Base-by-base conservation (phyloP, 805 yeast genomes). In the Schwanniomyces polymorphus region DNA sequence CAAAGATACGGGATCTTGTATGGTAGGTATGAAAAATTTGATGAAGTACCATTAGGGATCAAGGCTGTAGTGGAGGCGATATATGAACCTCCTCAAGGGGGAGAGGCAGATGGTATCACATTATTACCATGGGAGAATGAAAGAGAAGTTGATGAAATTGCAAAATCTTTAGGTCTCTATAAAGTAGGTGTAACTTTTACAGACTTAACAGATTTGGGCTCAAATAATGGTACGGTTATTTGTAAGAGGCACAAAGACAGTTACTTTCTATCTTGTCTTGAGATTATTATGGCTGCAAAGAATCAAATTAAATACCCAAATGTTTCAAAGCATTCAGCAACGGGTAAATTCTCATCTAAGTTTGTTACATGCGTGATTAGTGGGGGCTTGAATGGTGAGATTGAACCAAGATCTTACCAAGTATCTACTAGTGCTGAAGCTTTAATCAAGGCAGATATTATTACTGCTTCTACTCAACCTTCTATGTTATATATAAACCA, bases 1-100 rank as follows among this genome's bases (percentile, higher is more conserved):
- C 99, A 94, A 68, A 79, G 99, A 58, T 76, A 86, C 46, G 99
- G 97, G 0, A 75, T 86, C 48, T 68, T 94, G 69, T 83, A 90
- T 57, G 99, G 99, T 7, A 72, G 78, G 6, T 94, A 91, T 63
- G 86, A 82, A 54, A 70, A 70, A 39, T 91, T 89, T 60, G 91
- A 86, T 26, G 78, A 84, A 56, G 94, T 88, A 1, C 99, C 99
- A 1, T 71, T 94, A 25, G 99, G 99, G 1, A 84, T 91, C 46
- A 92, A 91, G 64, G 97, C 96, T 1, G 88, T 86, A 38, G 97
- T 94, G 1, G 94, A 92, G 58, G 92, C 95, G 2, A 90, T 94
- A 21, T 89, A 87, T 66, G 99, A 94, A 62, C 95, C 97, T 0
- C 86, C 95, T 7, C 99, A 94, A 65, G 70, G 76, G 2, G 91